Base-by-base conservation (phyloP, 768 basidiomycete genomes). In the Boletus reticuloceps region DNA sequence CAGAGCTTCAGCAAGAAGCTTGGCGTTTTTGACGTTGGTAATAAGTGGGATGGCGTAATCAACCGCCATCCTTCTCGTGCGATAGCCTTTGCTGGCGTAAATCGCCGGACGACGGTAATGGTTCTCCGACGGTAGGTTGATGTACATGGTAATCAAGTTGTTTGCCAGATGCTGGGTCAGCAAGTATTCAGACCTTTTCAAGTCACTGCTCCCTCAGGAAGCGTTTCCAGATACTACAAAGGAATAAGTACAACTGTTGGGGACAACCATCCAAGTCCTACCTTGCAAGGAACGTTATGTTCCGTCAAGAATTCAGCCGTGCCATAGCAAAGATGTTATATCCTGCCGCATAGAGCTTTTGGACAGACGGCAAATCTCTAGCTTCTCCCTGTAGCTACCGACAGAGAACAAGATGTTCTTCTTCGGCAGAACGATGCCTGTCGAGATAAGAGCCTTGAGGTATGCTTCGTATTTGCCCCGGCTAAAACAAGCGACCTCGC, bases 401-500 rank as follows among this genome's bases (percentile, higher is more conserved):
- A 99, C 85, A 1, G 96, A 98, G 70, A 99, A 88, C 50, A 99
- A 73, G 51, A 99, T 93, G 74, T 98, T 99, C 81, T 98, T 97
- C 80, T 96, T 91, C 29, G 97, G 97, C 2, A 84, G 86, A 34
- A 88, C 82, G 64, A 98, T 98, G 27, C 97, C 97, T 4, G 96
- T n/a, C n/a, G n/a, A n/a, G n/a, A n/a, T n/a, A n/a, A n/a, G n/a
- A n/a, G n/a, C n/a, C n/a, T n/a, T n/a, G 66, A 98, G 79, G 71
- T 98, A 99, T 6, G 97, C 97, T 69, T 99, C 97, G 69, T 96
- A 98, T 74, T 95, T 97, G 77, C 98, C 90, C 60, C 81, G 86
- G 8, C 97, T 97, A 72, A 99, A 99, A 75, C 96, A 98, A 17
- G 97, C 97, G 25, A 99, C 97, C 70, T 99, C 97, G 54, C 97